These are phyloP conservation scores for Lactarius pseudohatsudake DNA, from an alignment of 768 basidiomycete species.

Conservation along the genomic window DNA sequence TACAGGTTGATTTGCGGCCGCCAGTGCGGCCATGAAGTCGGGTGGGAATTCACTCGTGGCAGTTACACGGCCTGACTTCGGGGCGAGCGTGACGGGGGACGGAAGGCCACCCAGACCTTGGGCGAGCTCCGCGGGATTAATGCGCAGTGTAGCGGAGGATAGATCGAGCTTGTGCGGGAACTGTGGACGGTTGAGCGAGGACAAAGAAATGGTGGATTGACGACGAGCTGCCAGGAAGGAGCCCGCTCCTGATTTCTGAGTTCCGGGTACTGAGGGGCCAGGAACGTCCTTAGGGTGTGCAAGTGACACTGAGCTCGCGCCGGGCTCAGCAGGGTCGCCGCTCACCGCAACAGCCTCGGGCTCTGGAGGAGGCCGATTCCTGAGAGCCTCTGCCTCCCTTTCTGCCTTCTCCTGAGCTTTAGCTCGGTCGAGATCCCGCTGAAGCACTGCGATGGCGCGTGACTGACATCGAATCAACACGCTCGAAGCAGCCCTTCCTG, in stretches of 20 bases:
- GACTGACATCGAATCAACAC: constrained; percentile 43
- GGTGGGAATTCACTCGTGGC: constrained; percentile 51
- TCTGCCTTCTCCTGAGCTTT: constrained; percentile 46
- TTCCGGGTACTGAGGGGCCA: constrained; percentile 35
- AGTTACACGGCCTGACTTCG: constrained; percentile 60
- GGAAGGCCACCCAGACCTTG: constrained; percentile 59
- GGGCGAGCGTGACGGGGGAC: constrained; percentile 81
- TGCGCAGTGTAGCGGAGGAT: constrained; percentile 63
- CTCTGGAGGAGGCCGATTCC: constrained; percentile 36
- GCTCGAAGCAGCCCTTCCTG: neutral
- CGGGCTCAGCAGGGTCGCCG: neutral
- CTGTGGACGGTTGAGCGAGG: constrained; percentile 70
- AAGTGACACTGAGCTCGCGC: neutral
- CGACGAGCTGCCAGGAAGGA: constrained; percentile 47
- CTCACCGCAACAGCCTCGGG: constrained; percentile 21
- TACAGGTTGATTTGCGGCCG: constrained; percentile 39
- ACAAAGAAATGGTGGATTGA: constrained; percentile 76
- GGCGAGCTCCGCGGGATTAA: constrained; percentile 61
- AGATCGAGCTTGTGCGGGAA: constrained; percentile 80
- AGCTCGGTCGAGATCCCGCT: constrained; percentile 61
- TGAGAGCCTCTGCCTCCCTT: constrained; percentile 33
- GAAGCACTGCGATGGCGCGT: constrained; percentile 67
- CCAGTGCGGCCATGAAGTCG: constrained; percentile 60
- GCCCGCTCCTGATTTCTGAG: constrained; percentile 37
- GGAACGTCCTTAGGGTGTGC: constrained; percentile 17